Percentiles rank a stretch among this genome's conserved stretches.
Evolutionary conservation across 1,284 basidiomycete genomes (phyloP).

Genomic region (Melampsora larici-populina): DNA sequence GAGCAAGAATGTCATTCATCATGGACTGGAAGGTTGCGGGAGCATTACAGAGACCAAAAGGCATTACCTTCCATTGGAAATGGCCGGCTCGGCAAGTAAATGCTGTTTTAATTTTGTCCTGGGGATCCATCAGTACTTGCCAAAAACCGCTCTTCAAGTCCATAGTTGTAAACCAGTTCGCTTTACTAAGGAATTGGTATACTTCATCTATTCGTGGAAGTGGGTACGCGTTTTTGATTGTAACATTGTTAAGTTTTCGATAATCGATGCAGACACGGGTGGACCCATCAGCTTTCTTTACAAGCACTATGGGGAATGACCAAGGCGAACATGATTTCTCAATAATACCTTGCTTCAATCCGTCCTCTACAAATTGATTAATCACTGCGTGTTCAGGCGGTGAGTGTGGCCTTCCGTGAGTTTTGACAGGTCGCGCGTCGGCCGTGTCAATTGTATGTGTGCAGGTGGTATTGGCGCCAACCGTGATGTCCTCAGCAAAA

Average conservation of each 20-base stretch:
- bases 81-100: background rate
- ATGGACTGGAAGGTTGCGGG: conserved; percentile 9
- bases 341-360: conserved; percentile 14
- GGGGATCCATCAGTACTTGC: background rate
- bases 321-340: background rate
- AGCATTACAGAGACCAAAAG: too few relatives aligned
- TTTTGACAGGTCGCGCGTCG: background rate
- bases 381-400: conserved; percentile 5
- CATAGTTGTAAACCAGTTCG: background rate
- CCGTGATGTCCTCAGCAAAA: background rate
- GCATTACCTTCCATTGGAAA: conserved; percentile 8
- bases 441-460: background rate
- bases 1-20: too few relatives aligned
- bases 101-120: background rate
- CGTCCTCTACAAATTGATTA: background rate
- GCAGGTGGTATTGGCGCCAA: too few relatives aligned
- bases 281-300: too few relatives aligned
- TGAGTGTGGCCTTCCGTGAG: background rate
- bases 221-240: background rate
- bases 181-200: background rate
- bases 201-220: conserved; percentile 9
- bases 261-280: conserved; percentile 10
- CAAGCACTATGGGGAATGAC: background rate
- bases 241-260: background rate
- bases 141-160: too few relatives aligned